A percentile compares a stretch with the other conserved stretches of the same genome.
Evolutionary conservation across 768 basidiomycete genomes (phyloP).

Genomic region (Mycena amicta): DNA sequence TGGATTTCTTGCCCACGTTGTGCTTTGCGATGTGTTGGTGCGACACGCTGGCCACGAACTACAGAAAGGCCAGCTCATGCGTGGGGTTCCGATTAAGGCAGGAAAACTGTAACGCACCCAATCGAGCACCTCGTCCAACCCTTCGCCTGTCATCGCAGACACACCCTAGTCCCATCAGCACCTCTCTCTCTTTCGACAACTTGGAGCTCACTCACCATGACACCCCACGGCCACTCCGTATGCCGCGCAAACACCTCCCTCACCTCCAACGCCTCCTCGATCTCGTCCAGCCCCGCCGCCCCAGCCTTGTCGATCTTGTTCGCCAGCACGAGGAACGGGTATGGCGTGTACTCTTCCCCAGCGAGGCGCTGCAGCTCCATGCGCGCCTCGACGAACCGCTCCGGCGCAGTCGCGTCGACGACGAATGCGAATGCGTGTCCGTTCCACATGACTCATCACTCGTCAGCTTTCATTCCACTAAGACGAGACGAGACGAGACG

Average conservation of each 20-base stretch:
- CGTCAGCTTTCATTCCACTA: background rate
- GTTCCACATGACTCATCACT: slow-evolving; percentile 3
- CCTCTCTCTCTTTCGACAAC: background rate
- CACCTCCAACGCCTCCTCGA: background rate
- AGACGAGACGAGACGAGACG: background rate
- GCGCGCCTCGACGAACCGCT: slow-evolving; percentile 46
- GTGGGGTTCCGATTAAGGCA: no score
- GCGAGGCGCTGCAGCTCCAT: slow-evolving; percentile 46
- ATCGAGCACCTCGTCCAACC: slow-evolving; percentile 2
- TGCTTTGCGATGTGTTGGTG: background rate
- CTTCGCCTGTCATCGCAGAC: slow-evolving; percentile 8
- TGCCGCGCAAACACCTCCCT: background rate
- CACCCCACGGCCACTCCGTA: background rate
- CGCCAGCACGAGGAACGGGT: slow-evolving; percentile 9
- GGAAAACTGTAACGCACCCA: no score
- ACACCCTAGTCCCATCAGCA: background rate
- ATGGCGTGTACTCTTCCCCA: slow-evolving; percentile 23
- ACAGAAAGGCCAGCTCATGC: background rate
- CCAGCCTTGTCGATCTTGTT: slow-evolving; percentile 9
- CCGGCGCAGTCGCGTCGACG: slow-evolving; percentile 50
- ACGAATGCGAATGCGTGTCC: slow-evolving; percentile 56
- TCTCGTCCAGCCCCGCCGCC: background rate
- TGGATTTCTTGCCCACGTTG: background rate
- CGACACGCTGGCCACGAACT: slow-evolving; percentile 2
- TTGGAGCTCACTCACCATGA: slow-evolving; percentile 4